phyloP scores from a whole-genome alignment of 129 eudicot genomes.

The Apium graveolens region DNA sequence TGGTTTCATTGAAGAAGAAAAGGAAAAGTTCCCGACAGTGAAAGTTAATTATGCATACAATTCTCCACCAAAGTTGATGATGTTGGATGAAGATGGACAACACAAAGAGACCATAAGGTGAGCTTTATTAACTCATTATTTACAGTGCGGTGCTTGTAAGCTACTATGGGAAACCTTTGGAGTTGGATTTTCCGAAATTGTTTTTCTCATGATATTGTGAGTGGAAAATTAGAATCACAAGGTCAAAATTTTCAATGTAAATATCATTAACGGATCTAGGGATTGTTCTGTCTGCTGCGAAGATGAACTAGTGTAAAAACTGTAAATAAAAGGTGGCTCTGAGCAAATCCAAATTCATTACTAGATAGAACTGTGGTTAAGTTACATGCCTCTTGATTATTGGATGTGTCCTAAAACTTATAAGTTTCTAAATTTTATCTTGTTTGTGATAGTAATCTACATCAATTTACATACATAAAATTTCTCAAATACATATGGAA shows the following conservation, averaged over 20 bases:
- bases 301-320: background rate
- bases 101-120: conserved; percentile 64
- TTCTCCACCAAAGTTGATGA: conserved; percentile 90
- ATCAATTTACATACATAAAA: too few species aligned
- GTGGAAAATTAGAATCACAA: background rate
- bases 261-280: background rate
- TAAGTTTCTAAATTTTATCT: background rate
- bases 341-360: background rate
- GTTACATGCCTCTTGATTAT: background rate
- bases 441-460: too few species aligned
- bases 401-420: background rate
- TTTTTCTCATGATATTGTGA: background rate
- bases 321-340: background rate
- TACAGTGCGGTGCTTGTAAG: conserved; percentile 9
- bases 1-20: conserved; percentile 85
- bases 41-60: conserved; percentile 66
- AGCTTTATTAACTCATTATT: conserved; percentile 10
- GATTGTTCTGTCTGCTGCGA: background rate
- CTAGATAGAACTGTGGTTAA: background rate
- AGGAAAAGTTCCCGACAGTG: conserved; percentile 72
- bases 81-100: conserved; percentile 84
- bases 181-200: background rate
- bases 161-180: background rate
- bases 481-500: background rate
- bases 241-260: background rate